phyloP scores from a whole-genome alignment of 371 early-diverging fungal species.

The Lichtheimia ornata region DNA sequence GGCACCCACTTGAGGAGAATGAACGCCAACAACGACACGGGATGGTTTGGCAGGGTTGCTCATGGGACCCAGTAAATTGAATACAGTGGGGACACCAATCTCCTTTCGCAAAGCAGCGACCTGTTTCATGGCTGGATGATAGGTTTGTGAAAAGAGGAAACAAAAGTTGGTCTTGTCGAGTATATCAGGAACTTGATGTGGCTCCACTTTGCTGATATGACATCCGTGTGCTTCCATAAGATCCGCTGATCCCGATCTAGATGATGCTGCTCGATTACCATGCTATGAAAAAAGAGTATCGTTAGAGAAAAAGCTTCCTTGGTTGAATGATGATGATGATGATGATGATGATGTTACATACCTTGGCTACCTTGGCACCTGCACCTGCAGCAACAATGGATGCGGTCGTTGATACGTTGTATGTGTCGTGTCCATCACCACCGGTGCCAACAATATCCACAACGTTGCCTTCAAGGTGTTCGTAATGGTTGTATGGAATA shows the following conservation, averaged over 20 bases:
- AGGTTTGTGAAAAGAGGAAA: constrained; percentile 90
- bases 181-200: constrained; percentile 66
- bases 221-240: constrained; percentile 87
- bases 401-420: constrained; percentile 94
- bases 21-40: constrained; percentile 89
- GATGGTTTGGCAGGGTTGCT: constrained; percentile 86
- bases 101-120: constrained; percentile 81
- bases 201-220: constrained; percentile 64
- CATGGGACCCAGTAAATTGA: constrained; percentile 95
- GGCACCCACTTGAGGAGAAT: constrained; percentile 73
- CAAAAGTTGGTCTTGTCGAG: constrained; percentile 78
- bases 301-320: background rate
- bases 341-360: constrained; percentile 26
- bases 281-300: constrained; percentile 56
- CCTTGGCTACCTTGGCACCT: constrained; percentile 92
- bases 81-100: constrained; percentile 91
- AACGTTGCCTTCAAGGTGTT: constrained; percentile 49
- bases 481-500: constrained; percentile 47
- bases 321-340: background rate
- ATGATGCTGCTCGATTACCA: constrained; percentile 94
- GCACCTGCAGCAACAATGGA: constrained; percentile 93
- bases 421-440: constrained; percentile 97
- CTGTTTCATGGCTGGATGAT: constrained; percentile 91
- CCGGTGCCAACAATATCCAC: constrained; percentile 98
- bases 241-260: constrained; percentile 93